A percentile compares a stretch with the other conserved stretches of the same genome.
These are phyloP conservation scores for Crithidia sp. DNA, from an alignment of 208 protist genomes.

Conservation along the genomic window DNA sequence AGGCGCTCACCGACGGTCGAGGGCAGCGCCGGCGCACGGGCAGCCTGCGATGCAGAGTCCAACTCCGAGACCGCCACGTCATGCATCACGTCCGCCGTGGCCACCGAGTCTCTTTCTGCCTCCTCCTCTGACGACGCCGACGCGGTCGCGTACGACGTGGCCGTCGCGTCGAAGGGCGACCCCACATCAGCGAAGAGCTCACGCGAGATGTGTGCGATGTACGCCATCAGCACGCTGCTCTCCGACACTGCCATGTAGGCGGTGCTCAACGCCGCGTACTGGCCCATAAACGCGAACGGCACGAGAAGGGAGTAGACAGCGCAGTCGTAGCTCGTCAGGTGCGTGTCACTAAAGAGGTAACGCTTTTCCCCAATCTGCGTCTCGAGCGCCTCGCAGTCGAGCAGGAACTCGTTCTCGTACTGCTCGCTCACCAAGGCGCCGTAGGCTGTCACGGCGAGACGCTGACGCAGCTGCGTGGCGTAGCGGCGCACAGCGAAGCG, in stretches of 20 bases:
- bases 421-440: constrained; percentile 49
- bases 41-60: too few species aligned
- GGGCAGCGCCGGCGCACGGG: too few species aligned
- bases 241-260: constrained; percentile 53
- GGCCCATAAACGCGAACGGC: constrained; percentile 55
- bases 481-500: constrained; percentile 40
- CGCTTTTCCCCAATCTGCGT: constrained; percentile 39
- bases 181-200: constrained; percentile 55
- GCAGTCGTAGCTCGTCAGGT: constrained; percentile 69
- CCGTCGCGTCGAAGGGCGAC: constrained; percentile 15
- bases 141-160: constrained; percentile 3
- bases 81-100: too few species aligned
- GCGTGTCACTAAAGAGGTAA: constrained; percentile 45
- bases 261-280: constrained; percentile 41
- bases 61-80: too few species aligned
- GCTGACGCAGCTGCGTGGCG: constrained; percentile 23
- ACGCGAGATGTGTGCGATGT: constrained; percentile 58
- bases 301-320: constrained; percentile 69
- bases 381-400: constrained; percentile 61
- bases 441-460: constrained; percentile 39
- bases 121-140: not conserved
- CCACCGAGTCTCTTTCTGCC: too few species aligned
- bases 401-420: constrained; percentile 49
- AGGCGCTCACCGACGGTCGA: too few species aligned
- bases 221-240: constrained; percentile 57